phyloP scores from a whole-genome alignment of 202 grass and related monocot genomes.

The Cymbopogon flexuosus region DNA sequence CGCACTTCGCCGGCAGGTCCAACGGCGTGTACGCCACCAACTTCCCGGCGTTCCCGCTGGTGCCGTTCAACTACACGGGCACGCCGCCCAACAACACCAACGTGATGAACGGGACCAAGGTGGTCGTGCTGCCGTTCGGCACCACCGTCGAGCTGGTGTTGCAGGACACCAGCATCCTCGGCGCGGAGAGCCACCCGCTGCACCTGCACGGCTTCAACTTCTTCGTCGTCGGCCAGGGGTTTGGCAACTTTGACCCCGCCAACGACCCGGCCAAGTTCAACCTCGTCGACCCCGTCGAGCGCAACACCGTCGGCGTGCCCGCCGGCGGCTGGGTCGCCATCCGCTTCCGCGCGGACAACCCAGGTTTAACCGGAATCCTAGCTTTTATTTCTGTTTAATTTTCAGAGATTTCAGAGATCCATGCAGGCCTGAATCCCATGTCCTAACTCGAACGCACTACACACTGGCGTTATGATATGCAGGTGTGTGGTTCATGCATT shows the following conservation, averaged over 20 bases:
- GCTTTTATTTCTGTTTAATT: too few relatives aligned
- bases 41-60: constrained; percentile 46
- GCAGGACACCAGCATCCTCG: constrained; percentile 80
- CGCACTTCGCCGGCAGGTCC: constrained; percentile 40
- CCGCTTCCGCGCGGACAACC: constrained; percentile 73
- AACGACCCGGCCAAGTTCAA: constrained; percentile 52
- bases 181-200: constrained; percentile 82
- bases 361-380: constrained; percentile 26
- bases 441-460: neutral
- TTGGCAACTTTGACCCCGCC: constrained; percentile 51
- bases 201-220: constrained; percentile 85
- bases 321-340: constrained; percentile 72
- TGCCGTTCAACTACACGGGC: constrained; percentile 80
- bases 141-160: constrained; percentile 65
- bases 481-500: constrained; percentile 59
- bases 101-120: constrained; percentile 63
- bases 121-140: constrained; percentile 50
- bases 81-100: constrained; percentile 59
- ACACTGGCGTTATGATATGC: neutral
- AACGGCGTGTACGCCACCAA: constrained; percentile 45
- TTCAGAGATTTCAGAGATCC: too few relatives aligned
- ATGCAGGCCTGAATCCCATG: neutral
- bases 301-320: constrained; percentile 77
- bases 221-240: constrained; percentile 61
- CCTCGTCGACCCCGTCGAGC: constrained; percentile 69